Evolutionary conservation across 108 stramenopile genomes (phyloP), one percentile per base, ranked within the genome.

Genomic region (Epithemia pelagica): DNA sequence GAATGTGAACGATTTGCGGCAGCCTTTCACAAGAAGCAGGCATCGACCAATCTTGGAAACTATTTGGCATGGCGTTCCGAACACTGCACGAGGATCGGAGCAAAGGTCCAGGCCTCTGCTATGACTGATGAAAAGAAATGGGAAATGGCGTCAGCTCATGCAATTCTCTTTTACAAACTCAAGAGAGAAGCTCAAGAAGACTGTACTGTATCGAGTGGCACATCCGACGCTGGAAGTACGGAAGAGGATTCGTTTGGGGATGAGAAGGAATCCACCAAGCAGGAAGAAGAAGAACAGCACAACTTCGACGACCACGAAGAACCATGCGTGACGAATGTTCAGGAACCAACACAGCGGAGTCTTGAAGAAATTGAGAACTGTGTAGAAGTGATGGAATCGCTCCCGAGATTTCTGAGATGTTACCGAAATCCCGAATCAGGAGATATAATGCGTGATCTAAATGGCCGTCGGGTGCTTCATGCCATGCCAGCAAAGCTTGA

Each of bases 401-500:
- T 30, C 24, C 27, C 27, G 28, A 60, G 28, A 28, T 30, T 60
- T 28, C 21, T 30, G 21, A 28, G 28, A 25, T 28, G 21, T 25
- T 60, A 28, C 28, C 2, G 21, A 20, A 28, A 30, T 28, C 27
- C 2, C 24, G 1, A 28, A 63, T 37, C 37, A 10, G 62, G 62
- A 23, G 24, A 33, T 7, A 23, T 31, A 3, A 26, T 51, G 32
- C 37, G 62, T 32, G 62, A 63, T 51, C 33, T 63, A 1, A 32
- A 83, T 54, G 84, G 84, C 24, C 61, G 66, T 31, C 80, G 86
- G 7, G 70, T 84, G 23, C 56, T 87, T 64, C 82, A 84, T 63
- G 64, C 86, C 59, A 37, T 81, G 8, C 87, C 90, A 10, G 83
- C 74, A 10, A 68, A 73, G 18, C 64, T 88, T 58, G 32, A 70